Percentiles rank a stretch among this genome's conserved stretches.
Conservation (phyloP, 768 basidiomycete genomes). For the Antrodiella citrinella region DNA sequence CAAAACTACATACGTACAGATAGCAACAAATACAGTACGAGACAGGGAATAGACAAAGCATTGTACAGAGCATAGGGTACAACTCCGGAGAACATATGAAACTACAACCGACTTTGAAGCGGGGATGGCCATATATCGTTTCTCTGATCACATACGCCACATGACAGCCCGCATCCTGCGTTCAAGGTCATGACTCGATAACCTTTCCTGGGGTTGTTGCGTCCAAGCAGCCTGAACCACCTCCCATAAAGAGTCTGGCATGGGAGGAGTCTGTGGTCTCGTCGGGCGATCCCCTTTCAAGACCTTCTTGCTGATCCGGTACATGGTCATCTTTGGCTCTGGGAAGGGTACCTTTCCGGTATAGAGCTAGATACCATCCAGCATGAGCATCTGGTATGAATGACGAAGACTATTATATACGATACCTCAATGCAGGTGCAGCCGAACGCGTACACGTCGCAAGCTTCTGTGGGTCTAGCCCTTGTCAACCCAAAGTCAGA, state of each 20-base stretch:
- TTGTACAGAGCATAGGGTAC: too few species aligned
- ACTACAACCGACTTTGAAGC: too few species aligned
- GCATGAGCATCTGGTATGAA: not conserved
- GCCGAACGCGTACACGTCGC: slow-evolving; percentile 8
- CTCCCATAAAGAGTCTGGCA: not conserved
- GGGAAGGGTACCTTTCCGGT: not conserved
- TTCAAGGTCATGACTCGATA: too few species aligned
- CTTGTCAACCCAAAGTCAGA: not conserved
- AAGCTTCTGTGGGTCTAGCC: not conserved
- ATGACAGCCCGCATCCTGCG: too few species aligned
- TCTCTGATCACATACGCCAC: too few species aligned
- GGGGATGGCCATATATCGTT: too few species aligned
- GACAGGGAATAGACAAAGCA: too few species aligned
- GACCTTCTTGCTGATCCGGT: not conserved
- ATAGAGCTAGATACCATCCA: too few species aligned
- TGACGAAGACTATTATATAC: not conserved
- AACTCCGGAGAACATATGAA: too few species aligned
- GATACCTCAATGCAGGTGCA: slow-evolving; percentile 4
- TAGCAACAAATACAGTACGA: too few species aligned
- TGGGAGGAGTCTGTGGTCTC: not conserved
- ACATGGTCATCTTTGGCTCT: not conserved
- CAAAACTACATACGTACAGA: too few species aligned
- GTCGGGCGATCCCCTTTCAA: not conserved
- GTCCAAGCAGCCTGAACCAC: not conserved
- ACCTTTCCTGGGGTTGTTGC: not conserved